Conservation (phyloP, 257 asterid genomes). For the Handroanthus guayacan region DNA sequence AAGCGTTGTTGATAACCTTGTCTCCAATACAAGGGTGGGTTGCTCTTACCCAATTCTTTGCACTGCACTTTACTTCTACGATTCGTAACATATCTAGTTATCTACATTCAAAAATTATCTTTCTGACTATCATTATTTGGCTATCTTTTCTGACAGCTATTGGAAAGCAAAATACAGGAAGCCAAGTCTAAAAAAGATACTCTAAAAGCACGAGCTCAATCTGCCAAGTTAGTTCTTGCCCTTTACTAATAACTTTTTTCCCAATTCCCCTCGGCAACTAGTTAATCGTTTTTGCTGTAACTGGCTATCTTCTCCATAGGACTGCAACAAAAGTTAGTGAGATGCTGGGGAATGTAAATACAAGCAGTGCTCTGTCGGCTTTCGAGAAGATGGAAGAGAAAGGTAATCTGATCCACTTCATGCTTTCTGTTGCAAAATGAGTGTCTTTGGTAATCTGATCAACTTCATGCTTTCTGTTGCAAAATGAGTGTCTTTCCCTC, state of each 20-base stretch:
- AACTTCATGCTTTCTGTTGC: constrained; percentile 17
- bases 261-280: constrained; percentile 25
- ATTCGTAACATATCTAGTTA: constrained; percentile 1
- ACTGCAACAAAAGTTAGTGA: constrained; percentile 95
- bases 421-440: constrained; percentile 31
- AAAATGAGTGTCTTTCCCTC: not conserved
- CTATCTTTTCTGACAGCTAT: constrained; percentile 57
- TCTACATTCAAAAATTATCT: not conserved
- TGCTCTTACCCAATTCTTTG: constrained; percentile 23
- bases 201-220: constrained; percentile 96
- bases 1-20: constrained; percentile 81
- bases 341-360: constrained; percentile 95
- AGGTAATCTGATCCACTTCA: constrained; percentile 50
- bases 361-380: constrained; percentile 97
- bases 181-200: constrained; percentile 96
- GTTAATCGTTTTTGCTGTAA: constrained; percentile 27
- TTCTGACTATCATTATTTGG: constrained; percentile 10
- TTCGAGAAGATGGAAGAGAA: constrained; percentile 99
- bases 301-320: constrained; percentile 54
- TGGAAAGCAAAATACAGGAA: constrained; percentile 98
- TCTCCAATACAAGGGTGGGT: constrained; percentile 89
- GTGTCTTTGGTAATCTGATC: no score
- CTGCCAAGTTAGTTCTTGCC: constrained; percentile 82
- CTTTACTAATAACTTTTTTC: constrained; percentile 27
- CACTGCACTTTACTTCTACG: constrained; percentile 8